phyloP scores from a whole-genome alignment of 768 basidiomycete genomes.

The Calvatia gigantea region DNA sequence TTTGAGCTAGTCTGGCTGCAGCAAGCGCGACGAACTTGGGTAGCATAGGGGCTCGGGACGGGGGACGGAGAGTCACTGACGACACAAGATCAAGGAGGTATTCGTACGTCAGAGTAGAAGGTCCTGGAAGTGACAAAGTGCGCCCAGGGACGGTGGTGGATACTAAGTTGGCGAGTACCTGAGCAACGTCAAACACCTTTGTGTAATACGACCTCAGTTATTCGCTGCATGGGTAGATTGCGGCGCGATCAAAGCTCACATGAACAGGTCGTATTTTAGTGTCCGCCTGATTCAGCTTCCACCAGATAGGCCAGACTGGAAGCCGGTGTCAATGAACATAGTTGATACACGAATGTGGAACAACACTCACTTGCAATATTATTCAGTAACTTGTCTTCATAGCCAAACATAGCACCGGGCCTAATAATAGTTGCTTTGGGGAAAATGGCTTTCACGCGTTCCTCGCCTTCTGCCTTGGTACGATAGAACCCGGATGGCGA shows the following conservation, averaged over 20 bases:
- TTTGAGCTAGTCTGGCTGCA: constrained; percentile 60
- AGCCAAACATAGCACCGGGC: constrained; percentile 85
- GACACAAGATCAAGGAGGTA: constrained; percentile 77
- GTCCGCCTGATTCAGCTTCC: constrained; percentile 86
- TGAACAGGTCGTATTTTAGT: constrained; percentile 91
- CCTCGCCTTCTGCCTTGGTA: constrained; percentile 88
- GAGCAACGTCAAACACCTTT: constrained; percentile 91
- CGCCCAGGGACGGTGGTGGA: constrained; percentile 55
- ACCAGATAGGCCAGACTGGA: constrained; percentile 87
- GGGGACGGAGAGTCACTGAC: constrained; percentile 73
- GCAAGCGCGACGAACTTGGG: constrained; percentile 70
- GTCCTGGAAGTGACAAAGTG: constrained; percentile 84
- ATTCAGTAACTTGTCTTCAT: constrained; percentile 91
- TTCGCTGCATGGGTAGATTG: constrained; percentile 15
- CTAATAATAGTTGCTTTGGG: constrained; percentile 85
- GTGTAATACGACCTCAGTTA: constrained; percentile 7
- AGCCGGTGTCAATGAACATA: constrained; percentile 5
- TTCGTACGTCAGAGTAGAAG: constrained; percentile 79
- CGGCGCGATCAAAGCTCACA: constrained; percentile 44
- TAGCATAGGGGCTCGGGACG: constrained; percentile 67
- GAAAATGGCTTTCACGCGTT: constrained; percentile 79
- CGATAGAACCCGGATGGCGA: constrained; percentile 85
- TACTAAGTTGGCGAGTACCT: constrained; percentile 81
- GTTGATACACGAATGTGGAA: constrained; percentile 7
- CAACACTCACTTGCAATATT: constrained; percentile 77